Evolutionary conservation across 1,139 yeast genomes (phyloP).

Genomic region (Martiniozyma asiatica): DNA sequence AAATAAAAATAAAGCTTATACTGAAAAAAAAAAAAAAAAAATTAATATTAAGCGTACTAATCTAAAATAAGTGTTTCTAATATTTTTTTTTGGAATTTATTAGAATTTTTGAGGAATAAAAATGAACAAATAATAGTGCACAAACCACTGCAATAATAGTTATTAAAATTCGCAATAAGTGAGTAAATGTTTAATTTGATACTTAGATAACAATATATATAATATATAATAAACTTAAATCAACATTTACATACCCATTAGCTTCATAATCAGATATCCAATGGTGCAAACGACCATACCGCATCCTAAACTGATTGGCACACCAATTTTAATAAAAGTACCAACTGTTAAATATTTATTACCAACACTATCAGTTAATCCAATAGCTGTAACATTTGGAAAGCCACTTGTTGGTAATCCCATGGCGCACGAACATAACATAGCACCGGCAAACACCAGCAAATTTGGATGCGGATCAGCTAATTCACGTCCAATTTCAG

Average conservation of each 20-base stretch:
- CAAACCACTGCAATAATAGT: too few species aligned
- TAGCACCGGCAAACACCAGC: conserved; percentile 72
- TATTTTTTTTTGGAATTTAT: too few species aligned
- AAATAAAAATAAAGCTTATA: too few species aligned
- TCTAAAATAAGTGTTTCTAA: too few species aligned
- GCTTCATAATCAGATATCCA: conserved; percentile 62
- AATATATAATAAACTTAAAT: too few species aligned
- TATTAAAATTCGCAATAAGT: too few species aligned
- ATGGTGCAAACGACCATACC: conserved; percentile 61
- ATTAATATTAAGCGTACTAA: too few species aligned
- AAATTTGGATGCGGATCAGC: conserved; percentile 60
- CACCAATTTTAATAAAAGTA: conserved; percentile 77
- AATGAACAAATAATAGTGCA: too few species aligned
- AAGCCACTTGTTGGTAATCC: conserved; percentile 94
- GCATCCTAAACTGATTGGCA: conserved; percentile 70
- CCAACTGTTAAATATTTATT: conserved; percentile 73
- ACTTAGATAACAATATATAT: too few species aligned
- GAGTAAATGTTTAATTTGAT: too few species aligned
- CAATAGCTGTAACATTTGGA: conserved; percentile 92
- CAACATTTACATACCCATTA: conserved; percentile 18
- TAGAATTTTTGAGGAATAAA: too few species aligned
- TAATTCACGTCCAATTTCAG: conserved; percentile 70
- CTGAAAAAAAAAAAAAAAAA: too few species aligned
- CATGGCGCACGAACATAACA: conserved; percentile 87
- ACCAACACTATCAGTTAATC: conserved; percentile 84